phyloP scores from a whole-genome alignment of 495 filamentous ascomycete genomes.

The Penicillium fimorum region DNA sequence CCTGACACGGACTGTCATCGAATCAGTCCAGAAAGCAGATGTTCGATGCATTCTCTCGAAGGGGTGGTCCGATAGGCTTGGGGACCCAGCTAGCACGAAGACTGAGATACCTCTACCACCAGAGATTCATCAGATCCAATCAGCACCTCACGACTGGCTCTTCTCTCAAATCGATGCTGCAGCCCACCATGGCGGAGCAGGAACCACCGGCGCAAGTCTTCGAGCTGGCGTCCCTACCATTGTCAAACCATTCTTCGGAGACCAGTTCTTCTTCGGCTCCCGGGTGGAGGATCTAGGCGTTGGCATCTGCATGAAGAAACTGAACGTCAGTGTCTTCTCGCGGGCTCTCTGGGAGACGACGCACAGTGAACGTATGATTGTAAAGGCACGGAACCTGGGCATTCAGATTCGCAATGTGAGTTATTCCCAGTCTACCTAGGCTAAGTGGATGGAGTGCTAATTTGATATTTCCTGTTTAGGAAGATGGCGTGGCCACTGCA shows the following conservation, averaged over 20 bases:
- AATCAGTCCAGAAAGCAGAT: slow-evolving; percentile 87
- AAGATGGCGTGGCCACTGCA: slow-evolving; percentile 83
- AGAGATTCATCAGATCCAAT: slow-evolving; percentile 82
- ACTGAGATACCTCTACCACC: slow-evolving; percentile 72
- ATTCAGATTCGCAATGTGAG: slow-evolving; percentile 82
- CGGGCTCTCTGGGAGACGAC: slow-evolving; percentile 91
- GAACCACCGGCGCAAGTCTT: slow-evolving; percentile 92
- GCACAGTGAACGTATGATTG: slow-evolving; percentile 82
- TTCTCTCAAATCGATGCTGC: slow-evolving; percentile 94
- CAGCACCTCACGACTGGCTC: slow-evolving; percentile 95
- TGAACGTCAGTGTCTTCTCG: slow-evolving; percentile 79
- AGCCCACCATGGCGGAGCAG: slow-evolving; percentile 90
- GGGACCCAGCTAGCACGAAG: slow-evolving; percentile 54
- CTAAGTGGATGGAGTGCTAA: not conserved
- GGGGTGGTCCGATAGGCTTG: slow-evolving; percentile 95
- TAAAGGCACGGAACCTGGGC: slow-evolving; percentile 76
- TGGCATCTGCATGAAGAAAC: slow-evolving; percentile 82
- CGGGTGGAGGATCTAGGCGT: slow-evolving; percentile 91
- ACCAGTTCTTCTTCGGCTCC: slow-evolving; percentile 93
- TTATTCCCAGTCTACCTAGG: slow-evolving; percentile 8
- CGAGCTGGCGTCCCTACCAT: slow-evolving; percentile 92
- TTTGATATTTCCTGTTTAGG: slow-evolving; percentile 48
- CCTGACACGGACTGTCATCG: slow-evolving; percentile 84
- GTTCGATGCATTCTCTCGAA: slow-evolving; percentile 95
- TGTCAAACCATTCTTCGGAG: slow-evolving; percentile 95